phyloP scores from a whole-genome alignment of 331 rosid genomes.

The Quercus tomentella region DNA sequence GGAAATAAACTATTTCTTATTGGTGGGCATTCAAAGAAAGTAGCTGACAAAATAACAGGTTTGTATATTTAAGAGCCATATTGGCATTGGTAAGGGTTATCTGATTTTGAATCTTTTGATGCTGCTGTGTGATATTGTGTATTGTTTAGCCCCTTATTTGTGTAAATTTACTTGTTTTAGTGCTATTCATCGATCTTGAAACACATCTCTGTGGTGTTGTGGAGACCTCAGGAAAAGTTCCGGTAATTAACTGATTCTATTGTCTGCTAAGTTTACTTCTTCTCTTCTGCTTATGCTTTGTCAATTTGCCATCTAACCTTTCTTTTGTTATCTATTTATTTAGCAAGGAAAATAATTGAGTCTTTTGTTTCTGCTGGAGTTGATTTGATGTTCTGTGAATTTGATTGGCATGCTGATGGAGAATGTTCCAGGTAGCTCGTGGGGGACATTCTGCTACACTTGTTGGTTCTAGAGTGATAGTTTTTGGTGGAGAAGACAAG shows the following conservation, averaged over 20 bases:
- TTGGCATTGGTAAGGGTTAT: not conserved
- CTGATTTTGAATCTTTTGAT: slow-evolving; percentile 12
- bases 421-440: slow-evolving; percentile 60
- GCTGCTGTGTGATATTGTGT: not conserved
- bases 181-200: slow-evolving; percentile 69
- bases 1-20: slow-evolving; percentile 73
- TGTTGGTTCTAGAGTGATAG: slow-evolving; percentile 78
- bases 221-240: slow-evolving; percentile 79
- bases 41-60: slow-evolving; percentile 64
- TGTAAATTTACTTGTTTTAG: slow-evolving; percentile 50
- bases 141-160: slow-evolving; percentile 24
- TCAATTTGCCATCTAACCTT: not conserved
- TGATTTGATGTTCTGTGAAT: slow-evolving; percentile 15
- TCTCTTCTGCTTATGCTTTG: slow-evolving; percentile 2
- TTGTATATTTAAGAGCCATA: slow-evolving; percentile 19
- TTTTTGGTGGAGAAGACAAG: slow-evolving; percentile 95
- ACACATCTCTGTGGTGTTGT: slow-evolving; percentile 58
- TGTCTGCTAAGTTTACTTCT: slow-evolving; percentile 22
- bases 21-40: slow-evolving; percentile 71
- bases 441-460: slow-evolving; percentile 83
- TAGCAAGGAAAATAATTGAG: not conserved
- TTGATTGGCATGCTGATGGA: slow-evolving; percentile 22
- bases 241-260: slow-evolving; percentile 46
- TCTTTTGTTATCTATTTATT: slow-evolving; percentile 11
- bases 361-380: slow-evolving; percentile 11